Percentiles rank a stretch among this genome's conserved stretches.
These are phyloP conservation scores for Apiospora aurea DNA, from an alignment of 2,329 filamentous ascomycete species.

Conservation along the genomic window DNA sequence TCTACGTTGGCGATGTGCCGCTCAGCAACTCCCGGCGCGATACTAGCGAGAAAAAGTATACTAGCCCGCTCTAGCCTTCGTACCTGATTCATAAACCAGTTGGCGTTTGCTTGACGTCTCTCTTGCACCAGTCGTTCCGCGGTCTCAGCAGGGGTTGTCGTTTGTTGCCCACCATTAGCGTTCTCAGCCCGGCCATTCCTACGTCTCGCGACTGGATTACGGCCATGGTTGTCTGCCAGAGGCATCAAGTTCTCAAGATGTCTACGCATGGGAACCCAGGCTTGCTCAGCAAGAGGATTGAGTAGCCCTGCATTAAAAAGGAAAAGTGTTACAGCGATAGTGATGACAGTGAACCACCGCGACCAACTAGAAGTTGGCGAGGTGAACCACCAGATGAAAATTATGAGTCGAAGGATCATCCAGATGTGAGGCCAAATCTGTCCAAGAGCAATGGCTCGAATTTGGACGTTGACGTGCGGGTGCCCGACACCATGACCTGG, in stretches of 20 bases:
- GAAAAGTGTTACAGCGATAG: conserved; percentile 62
- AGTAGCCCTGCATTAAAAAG: conserved; percentile 66
- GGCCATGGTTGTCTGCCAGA: conserved; percentile 49
- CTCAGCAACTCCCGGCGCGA: conserved; percentile 71
- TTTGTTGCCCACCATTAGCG: conserved; percentile 36
- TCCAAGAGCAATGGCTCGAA: conserved; percentile 46
- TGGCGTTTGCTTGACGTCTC: conserved; percentile 52
- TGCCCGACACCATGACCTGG: conserved; percentile 38
- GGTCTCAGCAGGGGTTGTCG: conserved; percentile 54
- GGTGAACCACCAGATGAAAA: conserved; percentile 72
- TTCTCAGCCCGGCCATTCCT: conserved; percentile 40
- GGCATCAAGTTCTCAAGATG: conserved; percentile 68
- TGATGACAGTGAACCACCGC: conserved; percentile 62
- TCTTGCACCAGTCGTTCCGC: conserved; percentile 62
- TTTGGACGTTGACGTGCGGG: conserved; percentile 39
- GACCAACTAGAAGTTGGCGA: conserved; percentile 64
- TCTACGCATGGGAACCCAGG: conserved; percentile 63
- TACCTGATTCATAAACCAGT: conserved; percentile 58
- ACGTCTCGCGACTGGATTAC: conserved; percentile 36
- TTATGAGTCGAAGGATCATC: conserved; percentile 63
- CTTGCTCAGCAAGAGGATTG: conserved; percentile 60
- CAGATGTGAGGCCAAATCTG: conserved; percentile 68
- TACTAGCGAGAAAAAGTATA: conserved; percentile 69
- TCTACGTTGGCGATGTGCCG: conserved; percentile 67
- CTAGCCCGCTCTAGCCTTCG: conserved; percentile 65